phyloP scores from a whole-genome alignment of 2,329 filamentous ascomycete genomes.

The Colletotrichum euphorbiae region DNA sequence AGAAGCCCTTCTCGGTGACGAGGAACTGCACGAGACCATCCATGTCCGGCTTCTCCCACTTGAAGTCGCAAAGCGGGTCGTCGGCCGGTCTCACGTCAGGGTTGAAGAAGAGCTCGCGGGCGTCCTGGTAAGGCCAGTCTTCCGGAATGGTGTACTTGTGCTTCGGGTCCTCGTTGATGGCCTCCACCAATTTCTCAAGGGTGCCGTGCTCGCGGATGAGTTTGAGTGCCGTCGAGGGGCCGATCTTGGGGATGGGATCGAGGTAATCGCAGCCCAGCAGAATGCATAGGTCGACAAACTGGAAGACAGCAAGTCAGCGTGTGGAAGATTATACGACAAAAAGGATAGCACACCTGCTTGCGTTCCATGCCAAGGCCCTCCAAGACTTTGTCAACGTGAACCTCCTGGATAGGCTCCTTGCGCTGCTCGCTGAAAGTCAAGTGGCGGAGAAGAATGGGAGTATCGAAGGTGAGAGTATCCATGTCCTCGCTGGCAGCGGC shows the following conservation, averaged over 20 bases:
- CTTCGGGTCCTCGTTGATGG: constrained; percentile 80
- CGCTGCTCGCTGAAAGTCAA: constrained; percentile 97
- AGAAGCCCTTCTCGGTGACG: constrained; percentile 96
- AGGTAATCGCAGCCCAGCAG: constrained; percentile 97
- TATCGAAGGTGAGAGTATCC: constrained; percentile 96
- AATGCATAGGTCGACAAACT: constrained; percentile 97
- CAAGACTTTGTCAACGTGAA: constrained; percentile 86
- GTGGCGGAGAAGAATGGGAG: constrained; percentile 90
- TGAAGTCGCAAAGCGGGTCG: constrained; percentile 92
- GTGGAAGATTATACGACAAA: background rate
- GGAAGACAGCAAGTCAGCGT: background rate
- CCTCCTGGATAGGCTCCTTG: constrained; percentile 97
- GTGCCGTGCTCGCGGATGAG: constrained; percentile 92
- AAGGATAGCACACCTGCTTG: constrained; percentile 71
- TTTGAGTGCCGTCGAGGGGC: constrained; percentile 90
- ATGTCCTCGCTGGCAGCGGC: constrained; percentile 98
- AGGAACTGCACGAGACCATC: constrained; percentile 91
- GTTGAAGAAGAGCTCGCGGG: constrained; percentile 89
- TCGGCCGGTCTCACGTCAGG: constrained; percentile 89
- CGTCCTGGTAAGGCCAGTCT: constrained; percentile 96
- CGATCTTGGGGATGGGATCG: constrained; percentile 94
- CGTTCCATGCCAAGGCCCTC: constrained; percentile 90
- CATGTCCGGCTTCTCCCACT: constrained; percentile 94
- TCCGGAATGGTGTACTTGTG: constrained; percentile 88
- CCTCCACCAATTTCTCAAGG: constrained; percentile 87